Conservation (phyloP, 441 rosid species). For the Mallotus repandus region DNA sequence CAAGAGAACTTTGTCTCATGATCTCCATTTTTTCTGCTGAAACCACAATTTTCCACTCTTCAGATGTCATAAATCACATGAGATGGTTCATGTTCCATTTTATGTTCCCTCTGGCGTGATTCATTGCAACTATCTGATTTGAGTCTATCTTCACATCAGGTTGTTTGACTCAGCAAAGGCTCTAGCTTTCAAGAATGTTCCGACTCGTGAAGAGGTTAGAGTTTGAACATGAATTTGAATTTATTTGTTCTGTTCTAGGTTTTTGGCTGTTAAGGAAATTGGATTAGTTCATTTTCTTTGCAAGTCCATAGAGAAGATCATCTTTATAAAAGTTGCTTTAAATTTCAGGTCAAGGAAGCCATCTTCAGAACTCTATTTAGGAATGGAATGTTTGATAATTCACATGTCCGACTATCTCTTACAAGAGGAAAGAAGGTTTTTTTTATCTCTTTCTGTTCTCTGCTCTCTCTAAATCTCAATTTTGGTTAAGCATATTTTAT, state of each 20-base stretch:
- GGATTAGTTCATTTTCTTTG: slow-evolving; percentile 1
- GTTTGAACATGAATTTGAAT: slow-evolving; percentile 14
- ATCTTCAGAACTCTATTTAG: slow-evolving; percentile 71
- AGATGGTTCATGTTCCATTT: neutral
- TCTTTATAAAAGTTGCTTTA: slow-evolving; percentile 11
- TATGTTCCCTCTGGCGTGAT: slow-evolving; percentile 1
- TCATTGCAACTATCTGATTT: slow-evolving; percentile 9
- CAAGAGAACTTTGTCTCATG: neutral
- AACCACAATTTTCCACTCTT: neutral
- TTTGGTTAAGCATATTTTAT: neutral
- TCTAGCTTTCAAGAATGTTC: slow-evolving; percentile 80
- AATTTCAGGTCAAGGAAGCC: slow-evolving; percentile 69
- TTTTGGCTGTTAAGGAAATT: neutral
- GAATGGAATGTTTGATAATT: slow-evolving; percentile 84
- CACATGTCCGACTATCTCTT: slow-evolving; percentile 81
- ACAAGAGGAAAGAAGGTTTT: slow-evolving; percentile 85
- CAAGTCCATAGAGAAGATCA: neutral
- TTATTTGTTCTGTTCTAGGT: neutral
- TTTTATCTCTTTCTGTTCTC: slow-evolving; percentile 13
- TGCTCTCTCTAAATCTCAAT: neutral
- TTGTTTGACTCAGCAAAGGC: slow-evolving; percentile 90
- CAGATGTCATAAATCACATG: neutral
- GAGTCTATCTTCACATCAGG: slow-evolving; percentile 37
- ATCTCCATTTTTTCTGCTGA: neutral
- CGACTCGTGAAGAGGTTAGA: slow-evolving; percentile 66